These are phyloP conservation scores for Naganishia antarctica DNA, from an alignment of 768 basidiomycete species.

Conservation along the genomic window DNA sequence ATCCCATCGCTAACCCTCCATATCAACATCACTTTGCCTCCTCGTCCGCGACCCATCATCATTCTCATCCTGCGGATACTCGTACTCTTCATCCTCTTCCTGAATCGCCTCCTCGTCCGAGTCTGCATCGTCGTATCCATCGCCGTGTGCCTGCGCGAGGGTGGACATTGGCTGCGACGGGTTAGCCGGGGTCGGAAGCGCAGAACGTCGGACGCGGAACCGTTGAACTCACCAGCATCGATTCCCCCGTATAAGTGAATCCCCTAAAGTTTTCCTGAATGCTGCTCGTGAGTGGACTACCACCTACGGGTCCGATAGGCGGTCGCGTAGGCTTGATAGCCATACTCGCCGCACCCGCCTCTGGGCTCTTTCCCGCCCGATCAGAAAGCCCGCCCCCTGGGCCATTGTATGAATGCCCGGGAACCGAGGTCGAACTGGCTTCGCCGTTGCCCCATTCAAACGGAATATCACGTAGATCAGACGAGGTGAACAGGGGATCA, in stretches of 20 bases:
- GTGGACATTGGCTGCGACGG: conserved; percentile 36
- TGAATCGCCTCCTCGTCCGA: conserved; percentile 57
- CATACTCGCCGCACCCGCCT: conserved; percentile 28
- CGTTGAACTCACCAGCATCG: conserved; percentile 43
- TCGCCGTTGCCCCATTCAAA: conserved; percentile 50
- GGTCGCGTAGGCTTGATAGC: conserved; percentile 43
- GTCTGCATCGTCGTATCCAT: conserved; percentile 37
- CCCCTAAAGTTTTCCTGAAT: conserved; percentile 96
- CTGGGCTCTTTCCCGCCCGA: conserved; percentile 28
- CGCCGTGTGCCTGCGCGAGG: conserved; percentile 35
- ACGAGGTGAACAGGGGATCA: conserved; percentile 92
- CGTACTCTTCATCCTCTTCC: conserved; percentile 66
- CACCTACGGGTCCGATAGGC: conserved; percentile 42
- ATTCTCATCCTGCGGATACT: conserved; percentile 36
- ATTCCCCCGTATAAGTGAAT: conserved; percentile 61
- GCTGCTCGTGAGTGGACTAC: conserved; percentile 75
- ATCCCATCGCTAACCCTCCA: conserved; percentile 31
- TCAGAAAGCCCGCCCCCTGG: conserved; percentile 41
- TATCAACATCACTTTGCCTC: conserved; percentile 47
- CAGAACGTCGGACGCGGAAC: not conserved
- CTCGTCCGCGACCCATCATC: conserved; percentile 42
- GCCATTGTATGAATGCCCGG: conserved; percentile 44
- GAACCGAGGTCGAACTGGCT: conserved; percentile 33
- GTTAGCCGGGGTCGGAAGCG: not conserved
- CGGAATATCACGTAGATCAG: conserved; percentile 74